Evolutionary conservation across 352 stramenopile species (phyloP), one percentile per base, ranked within the genome.

Genomic region (Globisporangium barbulae): DNA sequence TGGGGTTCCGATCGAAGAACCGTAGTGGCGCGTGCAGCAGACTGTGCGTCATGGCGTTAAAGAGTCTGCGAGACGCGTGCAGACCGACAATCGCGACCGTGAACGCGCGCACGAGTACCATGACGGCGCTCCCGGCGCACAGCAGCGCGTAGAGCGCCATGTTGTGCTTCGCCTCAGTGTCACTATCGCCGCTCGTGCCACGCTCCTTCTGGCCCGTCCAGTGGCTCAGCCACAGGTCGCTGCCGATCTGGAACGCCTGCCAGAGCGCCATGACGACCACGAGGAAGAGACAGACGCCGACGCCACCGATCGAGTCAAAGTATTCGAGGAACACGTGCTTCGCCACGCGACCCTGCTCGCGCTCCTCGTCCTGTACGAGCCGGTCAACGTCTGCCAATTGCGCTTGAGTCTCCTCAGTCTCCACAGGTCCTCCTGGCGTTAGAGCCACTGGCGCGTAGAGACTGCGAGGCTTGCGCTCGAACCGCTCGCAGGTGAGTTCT

Each of bases 1-100:
- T 76, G 6, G 92, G 94, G 60, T 94, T 97, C 5, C 77, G 83
- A 66, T 98, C 90, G 68, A 98, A 98, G 72, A 98, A 98, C 3
- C 81, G 68, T 41, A 97, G 81, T 6, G 93, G 91, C 19, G 93
- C 91, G 47, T 78, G 73, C 21, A 98, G 64, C 17, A 98, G 81
- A 25, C 80, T 81, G 22, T 79, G 55, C 12, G 90, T 96, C 67
- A 98, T 84, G 37, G 80, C 69, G 53, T 98, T 75, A 63, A 98
- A 97, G 7, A 98, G 68, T 19, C 73, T 74, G 21, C 78, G 65
- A 1, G 80, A 74, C 1, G 65, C 72, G 17, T 61, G 70, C 5
- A 90, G 53, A 2, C 76, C 49, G 2, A 30, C 31, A 28, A 41
- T 22, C 28, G 49, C 9, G 28, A 55, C 49, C 7, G 49, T 41